A percentile compares a stretch with the other conserved stretches of the same genome.
Conservation (phyloP, 2,329 filamentous ascomycete genomes). For the Penicillium sp. region DNA sequence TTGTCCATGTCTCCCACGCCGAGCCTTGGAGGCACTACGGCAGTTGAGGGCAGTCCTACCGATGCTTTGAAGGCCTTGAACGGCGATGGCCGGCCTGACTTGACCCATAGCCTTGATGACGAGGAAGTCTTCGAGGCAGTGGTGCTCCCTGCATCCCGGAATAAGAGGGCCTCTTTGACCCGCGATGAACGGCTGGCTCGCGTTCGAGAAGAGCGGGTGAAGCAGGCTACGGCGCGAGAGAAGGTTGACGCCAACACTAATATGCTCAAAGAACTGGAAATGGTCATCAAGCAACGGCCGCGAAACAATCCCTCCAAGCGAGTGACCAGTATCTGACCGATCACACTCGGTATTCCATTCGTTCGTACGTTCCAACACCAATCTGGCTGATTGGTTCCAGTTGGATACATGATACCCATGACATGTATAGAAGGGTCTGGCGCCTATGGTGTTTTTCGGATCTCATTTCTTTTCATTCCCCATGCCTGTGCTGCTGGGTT, state of each 20-base stretch:
- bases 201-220: slow-evolving; percentile 79
- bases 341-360: slow-evolving; percentile 7
- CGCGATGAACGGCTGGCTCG: slow-evolving; percentile 81
- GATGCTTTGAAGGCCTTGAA: slow-evolving; percentile 74
- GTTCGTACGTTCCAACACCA: slow-evolving; percentile 3
- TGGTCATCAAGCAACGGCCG: slow-evolving; percentile 64
- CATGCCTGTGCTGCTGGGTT: slow-evolving; percentile 7
- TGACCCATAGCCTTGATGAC: slow-evolving; percentile 43
- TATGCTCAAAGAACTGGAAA: slow-evolving; percentile 90
- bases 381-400: slow-evolving; percentile 7
- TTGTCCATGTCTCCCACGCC: slow-evolving; percentile 43
- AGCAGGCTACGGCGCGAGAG: slow-evolving; percentile 64
- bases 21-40: slow-evolving; percentile 43
- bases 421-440: slow-evolving; percentile 31
- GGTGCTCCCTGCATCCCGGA: slow-evolving; percentile 58
- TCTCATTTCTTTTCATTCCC: slow-evolving; percentile 10
- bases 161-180: slow-evolving; percentile 64
- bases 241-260: slow-evolving; percentile 74
- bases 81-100: slow-evolving; percentile 53
- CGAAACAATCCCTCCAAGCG: slow-evolving; percentile 37
- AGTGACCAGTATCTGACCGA: slow-evolving; percentile 41
- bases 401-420: slow-evolving; percentile 29
- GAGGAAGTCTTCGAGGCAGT: slow-evolving; percentile 89
- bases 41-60: slow-evolving; percentile 53
- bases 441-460: slow-evolving; percentile 26